Evolutionary conservation across 2,329 filamentous ascomycete species (phyloP), one percentile per base, ranked within the genome.

Genomic region (Apiospora koreana): DNA sequence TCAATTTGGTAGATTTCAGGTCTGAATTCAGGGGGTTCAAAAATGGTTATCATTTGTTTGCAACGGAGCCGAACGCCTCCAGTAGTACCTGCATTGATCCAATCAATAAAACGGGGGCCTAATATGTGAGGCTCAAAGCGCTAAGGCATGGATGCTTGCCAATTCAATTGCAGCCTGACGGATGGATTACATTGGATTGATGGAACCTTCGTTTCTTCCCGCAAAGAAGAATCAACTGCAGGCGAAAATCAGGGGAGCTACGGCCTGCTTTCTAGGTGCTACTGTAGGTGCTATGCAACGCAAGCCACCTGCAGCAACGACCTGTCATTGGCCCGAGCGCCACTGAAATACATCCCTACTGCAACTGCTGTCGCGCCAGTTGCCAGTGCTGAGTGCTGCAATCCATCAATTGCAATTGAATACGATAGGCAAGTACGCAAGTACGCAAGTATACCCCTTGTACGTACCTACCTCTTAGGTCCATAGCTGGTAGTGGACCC

Each of bases 161-260:
- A 58, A 58, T 58, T 58, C 50, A 58, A 58, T 58, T 58, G 50
- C 50, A 58, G 50, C 50, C 50, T 58, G 48, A 21, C 50, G 50
- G 50, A 16, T 21, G n/a, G n/a, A n/a, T n/a, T n/a, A n/a, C n/a
- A n/a, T n/a, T n/a, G 18, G 43, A 8, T 23, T 35, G 28, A 58
- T 58, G 50, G 50, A 58, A 35, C 25, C 50, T 35, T 58, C 10
- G 7, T 54, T 31, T 25, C 12, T 14, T 10, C 48, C 23, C 28
- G 48, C 48, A 54, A 54, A 54, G 25, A 54, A 54, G 48, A 31
- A 8, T 31, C 41, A 43, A 43, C 16, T 16, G 41, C 41, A 43
- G 41, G 41, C 21, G 28, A 58, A 35, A 35, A 35, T 31, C 28
- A 58, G 50, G 50, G 50, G 54, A 62, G 54, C 54, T 62, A 38